phyloP scores from a whole-genome alignment of 345 rosid species.

The Sonneratia alba region DNA sequence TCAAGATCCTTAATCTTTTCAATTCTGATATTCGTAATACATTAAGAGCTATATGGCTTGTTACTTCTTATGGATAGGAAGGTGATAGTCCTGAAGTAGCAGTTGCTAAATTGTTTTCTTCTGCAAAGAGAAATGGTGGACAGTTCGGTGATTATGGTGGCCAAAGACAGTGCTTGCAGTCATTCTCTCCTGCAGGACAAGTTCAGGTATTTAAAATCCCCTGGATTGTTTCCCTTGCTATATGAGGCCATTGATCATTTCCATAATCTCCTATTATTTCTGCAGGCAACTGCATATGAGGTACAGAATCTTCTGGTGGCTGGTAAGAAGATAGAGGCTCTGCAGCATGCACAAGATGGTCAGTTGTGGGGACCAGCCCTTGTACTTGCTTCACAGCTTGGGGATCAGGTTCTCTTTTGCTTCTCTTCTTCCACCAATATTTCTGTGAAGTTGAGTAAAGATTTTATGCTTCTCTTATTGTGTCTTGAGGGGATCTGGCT shows the following conservation, averaged over 20 bases:
- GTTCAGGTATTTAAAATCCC: constrained; percentile 44
- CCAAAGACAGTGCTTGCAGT: constrained; percentile 63
- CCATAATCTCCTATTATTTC: not conserved
- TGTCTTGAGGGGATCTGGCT: constrained; percentile 11
- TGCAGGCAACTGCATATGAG: constrained; percentile 82
- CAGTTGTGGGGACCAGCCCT: constrained; percentile 99
- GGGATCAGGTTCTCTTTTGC: constrained; percentile 65
- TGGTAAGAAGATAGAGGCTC: constrained; percentile 82
- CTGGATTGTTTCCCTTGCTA: constrained; percentile 1
- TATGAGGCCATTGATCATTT: not conserved
- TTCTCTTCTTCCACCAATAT: not conserved
- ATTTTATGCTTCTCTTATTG: not conserved
- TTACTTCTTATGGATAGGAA: constrained; percentile 40
- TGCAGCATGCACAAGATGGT: constrained; percentile 83
- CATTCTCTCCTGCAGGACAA: constrained; percentile 77
- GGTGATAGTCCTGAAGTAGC: constrained; percentile 84
- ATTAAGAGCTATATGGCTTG: constrained; percentile 3
- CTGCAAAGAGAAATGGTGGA: constrained; percentile 48
- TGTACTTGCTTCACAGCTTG: constrained; percentile 90
- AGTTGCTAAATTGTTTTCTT: constrained; percentile 88
- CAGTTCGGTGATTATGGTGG: constrained; percentile 45
- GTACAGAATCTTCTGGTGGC: constrained; percentile 90
- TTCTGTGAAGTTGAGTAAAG: constrained; percentile 1
- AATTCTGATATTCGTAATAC: not conserved
- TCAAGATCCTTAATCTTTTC: constrained; percentile 3